Base-by-base conservation (phyloP, 1,139 yeast genomes). In the Saccharomyces hybrid region DNA sequence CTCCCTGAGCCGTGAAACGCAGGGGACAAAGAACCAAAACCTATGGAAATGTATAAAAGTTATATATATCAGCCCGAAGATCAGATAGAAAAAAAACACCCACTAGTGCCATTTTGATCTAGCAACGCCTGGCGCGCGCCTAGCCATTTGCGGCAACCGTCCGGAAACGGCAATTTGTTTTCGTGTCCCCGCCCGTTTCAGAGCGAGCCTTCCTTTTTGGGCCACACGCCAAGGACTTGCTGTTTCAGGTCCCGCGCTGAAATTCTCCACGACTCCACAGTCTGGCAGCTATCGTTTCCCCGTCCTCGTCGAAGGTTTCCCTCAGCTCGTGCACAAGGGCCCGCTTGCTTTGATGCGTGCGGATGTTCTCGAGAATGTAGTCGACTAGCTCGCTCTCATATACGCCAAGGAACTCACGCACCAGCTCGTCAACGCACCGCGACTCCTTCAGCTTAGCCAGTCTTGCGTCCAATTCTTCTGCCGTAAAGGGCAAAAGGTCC, bases 271-370 rank as follows among this genome's bases (percentile, higher is more conserved):
- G 56, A 8, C 52, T 51, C 70, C 70, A 67, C 14, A 67, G 61
- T 23, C 53, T 59, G n/a, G 59, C 60, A 2, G 61, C 69, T 26
- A 67, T 66, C n/a, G 56, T 53, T 11, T 52, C 53, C 16, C 68
- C 66, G 49, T 67, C 71, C 2, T 66, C 67, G 57, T 67, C 71
- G 53, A 67, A 67, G 4, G 70, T 67, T 48, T 67, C 70, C 47
- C 59, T 58, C 25, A 67, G 59, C 47, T 67, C 71, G 14, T 57
- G 55, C 7, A 63, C 48, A n/a, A 67, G 56, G 26, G 57, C 55
- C 7, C 52, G 51, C 53, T 59, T 64, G 46, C 57, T 61, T 48
- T 59, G 61, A 53, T 20, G 23, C 23, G 23, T 20, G 23, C 23
- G 23, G 23, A 20, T 20, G 23, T 20, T 20, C 23, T 20, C 68